Conservation (phyloP, 1,284 basidiomycete species). For the Marasmius tenuissimus region DNA sequence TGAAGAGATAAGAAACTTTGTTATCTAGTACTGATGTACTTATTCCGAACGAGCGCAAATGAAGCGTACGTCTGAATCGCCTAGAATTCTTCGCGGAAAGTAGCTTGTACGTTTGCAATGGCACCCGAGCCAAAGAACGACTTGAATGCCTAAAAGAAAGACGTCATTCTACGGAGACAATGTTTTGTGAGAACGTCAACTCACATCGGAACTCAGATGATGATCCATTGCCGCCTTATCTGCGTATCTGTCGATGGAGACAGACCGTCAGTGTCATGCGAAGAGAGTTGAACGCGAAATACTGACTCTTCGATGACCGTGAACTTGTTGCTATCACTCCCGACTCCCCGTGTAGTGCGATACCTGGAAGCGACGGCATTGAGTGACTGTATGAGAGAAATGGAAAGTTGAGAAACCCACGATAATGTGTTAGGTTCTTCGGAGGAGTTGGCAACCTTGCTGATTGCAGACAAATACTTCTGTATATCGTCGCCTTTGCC, state of each 20-base stretch:
- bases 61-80: background rate
- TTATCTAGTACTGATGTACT: background rate
- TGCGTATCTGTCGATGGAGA: background rate
- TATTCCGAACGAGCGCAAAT: too few species aligned
- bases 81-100: background rate
- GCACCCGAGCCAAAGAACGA: background rate
- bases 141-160: background rate
- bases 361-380: background rate
- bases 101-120: background rate
- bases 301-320: background rate
- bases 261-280: background rate
- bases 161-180: background rate
- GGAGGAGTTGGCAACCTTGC: background rate
- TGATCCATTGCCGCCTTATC: background rate
- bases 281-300: background rate
- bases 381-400: background rate
- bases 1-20: background rate
- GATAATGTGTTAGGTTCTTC: background rate
- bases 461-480: background rate
- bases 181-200: background rate
- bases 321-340: background rate
- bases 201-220: background rate
- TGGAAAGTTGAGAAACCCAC: background rate
- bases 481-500: background rate
- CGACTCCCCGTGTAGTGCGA: background rate